Evolutionary conservation across 768 basidiomycete species (phyloP).

Genomic region (Paxillus involutus): DNA sequence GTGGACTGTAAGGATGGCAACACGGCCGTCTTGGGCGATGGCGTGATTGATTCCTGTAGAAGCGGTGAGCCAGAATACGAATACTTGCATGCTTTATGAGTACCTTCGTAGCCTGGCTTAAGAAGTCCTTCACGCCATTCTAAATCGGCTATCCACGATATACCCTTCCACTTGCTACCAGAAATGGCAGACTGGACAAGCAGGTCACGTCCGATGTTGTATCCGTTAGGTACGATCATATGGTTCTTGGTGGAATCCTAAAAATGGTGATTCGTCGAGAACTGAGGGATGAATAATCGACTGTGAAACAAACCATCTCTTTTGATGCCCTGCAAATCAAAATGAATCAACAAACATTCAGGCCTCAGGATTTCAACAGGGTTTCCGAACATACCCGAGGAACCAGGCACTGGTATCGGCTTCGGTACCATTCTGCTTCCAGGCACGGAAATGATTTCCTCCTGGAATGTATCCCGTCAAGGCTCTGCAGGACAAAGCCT

Average conservation of each 20-base stretch:
- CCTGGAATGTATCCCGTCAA: constrained; percentile 37
- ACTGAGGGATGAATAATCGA: neutral
- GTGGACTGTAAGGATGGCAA: constrained; percentile 74
- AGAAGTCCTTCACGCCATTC: constrained; percentile 75
- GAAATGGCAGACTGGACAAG: constrained; percentile 65
- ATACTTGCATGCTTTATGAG: constrained; percentile 2
- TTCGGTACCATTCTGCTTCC: constrained; percentile 81
- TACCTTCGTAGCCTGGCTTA: constrained; percentile 67
- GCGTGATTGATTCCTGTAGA: constrained; percentile 73
- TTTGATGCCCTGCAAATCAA: constrained; percentile 58
- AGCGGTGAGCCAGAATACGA: neutral
- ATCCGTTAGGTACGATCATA: constrained; percentile 74
- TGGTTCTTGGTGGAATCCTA: constrained; percentile 64
- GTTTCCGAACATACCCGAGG: constrained; percentile 54
- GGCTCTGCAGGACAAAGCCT: neutral
- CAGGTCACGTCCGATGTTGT: constrained; percentile 80
- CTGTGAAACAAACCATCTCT: constrained; percentile 48
- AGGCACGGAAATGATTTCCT: constrained; percentile 88
- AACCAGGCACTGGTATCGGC: constrained; percentile 84
- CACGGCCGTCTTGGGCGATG: constrained; percentile 76
- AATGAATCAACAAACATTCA: neutral
- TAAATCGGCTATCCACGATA: constrained; percentile 75
- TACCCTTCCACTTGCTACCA: constrained; percentile 60
- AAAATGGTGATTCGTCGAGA: constrained; percentile 1
- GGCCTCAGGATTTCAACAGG: neutral